These are phyloP conservation scores for Fomitopsis schrenkii DNA, from an alignment of 1,284 basidiomycete species.

Conservation along the genomic window DNA sequence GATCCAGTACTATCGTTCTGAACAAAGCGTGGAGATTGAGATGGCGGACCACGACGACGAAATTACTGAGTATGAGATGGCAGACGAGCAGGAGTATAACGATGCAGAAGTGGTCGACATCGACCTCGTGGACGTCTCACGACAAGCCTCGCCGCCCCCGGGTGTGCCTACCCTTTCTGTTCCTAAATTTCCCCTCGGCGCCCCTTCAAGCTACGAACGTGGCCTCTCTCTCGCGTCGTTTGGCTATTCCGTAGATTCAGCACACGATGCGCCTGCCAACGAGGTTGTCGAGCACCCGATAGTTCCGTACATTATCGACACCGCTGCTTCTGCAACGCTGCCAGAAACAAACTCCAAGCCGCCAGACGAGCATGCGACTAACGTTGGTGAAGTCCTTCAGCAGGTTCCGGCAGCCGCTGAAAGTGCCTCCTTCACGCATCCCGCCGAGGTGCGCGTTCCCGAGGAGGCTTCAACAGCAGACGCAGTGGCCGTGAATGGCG, in stretches of 20 bases:
- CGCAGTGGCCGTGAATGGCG: not conserved
- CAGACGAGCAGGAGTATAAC: constrained; percentile 41
- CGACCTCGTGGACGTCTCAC: constrained; percentile 56
- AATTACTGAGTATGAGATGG: constrained; percentile 71
- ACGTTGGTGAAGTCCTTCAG: not conserved
- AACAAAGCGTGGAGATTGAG: constrained; percentile 59
- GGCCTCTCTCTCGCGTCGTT: not conserved
- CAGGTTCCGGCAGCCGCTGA: not conserved
- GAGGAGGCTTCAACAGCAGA: not conserved
- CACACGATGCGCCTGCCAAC: not conserved
- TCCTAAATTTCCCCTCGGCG: no score
- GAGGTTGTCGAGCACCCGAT: not conserved
- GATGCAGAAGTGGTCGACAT: constrained; percentile 40
- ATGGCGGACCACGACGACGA: constrained; percentile 59
- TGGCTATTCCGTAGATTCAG: not conserved
- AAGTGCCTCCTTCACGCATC: not conserved
- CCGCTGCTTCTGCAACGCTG: not conserved
- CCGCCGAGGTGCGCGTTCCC: not conserved
- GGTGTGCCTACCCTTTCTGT: not conserved
- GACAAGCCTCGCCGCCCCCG: constrained; percentile 26
- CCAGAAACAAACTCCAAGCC: not conserved
- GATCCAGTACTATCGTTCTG: constrained; percentile 26
- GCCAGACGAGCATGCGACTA: not conserved
- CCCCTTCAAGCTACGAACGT: not conserved
- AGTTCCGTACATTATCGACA: not conserved